Conservation (phyloP, 2,329 filamentous ascomycete species). For the Aspergillus ibericus region DNA sequence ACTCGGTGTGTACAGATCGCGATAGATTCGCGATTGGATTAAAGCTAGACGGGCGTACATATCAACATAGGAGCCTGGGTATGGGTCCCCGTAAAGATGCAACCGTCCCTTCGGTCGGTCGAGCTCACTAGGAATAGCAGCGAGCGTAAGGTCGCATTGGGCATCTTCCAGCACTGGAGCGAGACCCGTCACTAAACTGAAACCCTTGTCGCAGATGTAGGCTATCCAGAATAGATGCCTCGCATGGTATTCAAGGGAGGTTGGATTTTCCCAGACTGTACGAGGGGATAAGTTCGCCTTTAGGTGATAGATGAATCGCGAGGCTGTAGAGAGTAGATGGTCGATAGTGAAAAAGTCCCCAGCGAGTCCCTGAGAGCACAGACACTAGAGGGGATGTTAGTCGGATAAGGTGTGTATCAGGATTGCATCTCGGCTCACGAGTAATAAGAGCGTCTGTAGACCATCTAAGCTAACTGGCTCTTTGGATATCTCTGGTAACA, state of each 20-base stretch:
- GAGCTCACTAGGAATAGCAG: background rate
- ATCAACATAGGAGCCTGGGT: background rate
- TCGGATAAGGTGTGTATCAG: background rate
- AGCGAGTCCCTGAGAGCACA: background rate
- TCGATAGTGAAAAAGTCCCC: conserved; percentile 2
- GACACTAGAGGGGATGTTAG: background rate
- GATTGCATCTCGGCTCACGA: conserved; percentile 1
- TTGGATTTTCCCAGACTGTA: background rate
- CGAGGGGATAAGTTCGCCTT: conserved; percentile 6
- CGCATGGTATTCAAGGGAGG: background rate
- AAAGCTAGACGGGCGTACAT: background rate
- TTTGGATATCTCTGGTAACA: background rate
- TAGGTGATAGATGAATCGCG: conserved; percentile 11
- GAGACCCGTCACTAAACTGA: conserved; percentile 10
- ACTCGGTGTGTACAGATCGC: conserved; percentile 1
- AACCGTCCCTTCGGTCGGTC: background rate
- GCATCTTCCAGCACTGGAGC: conserved; percentile 5
- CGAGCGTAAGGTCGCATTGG: conserved; percentile 8
- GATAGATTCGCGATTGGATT: conserved; percentile 10
- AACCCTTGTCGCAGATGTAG: conserved; percentile 4
- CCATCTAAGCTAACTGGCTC: conserved; percentile 12
- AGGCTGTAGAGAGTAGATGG: background rate
- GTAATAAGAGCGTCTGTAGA: conserved; percentile 11
- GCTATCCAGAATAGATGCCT: conserved; percentile 13
- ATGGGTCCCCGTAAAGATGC: background rate